Evolutionary conservation across 176 grass and related monocot species (phyloP), one percentile per base, ranked within the genome.

Genomic region (Thinopyrum elongatum): DNA sequence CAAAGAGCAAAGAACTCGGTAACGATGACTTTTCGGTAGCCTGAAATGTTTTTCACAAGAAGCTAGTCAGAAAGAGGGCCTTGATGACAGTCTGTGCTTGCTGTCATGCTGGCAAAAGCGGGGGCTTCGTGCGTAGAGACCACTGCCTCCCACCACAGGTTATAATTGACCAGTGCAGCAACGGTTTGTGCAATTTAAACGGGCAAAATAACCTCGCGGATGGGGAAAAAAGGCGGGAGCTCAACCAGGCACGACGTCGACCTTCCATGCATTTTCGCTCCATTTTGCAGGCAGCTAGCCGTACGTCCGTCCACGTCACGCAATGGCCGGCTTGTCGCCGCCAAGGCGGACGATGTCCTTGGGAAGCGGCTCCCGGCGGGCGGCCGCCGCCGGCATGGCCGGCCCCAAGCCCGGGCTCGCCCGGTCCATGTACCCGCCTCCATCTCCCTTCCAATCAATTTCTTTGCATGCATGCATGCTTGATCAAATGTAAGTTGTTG

Each of bases 271-370:
- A 12, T 30, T 30, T 58, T 58, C 7, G 53, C 35, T 3, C 10
- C 59, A 61, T 23, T 61, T 25, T 10, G n/a, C 59, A 58, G 19
- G 22, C 7, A 19, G 53, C 53, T 25, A n/a, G 59, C 7, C n/a
- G 59, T 4, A 26, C 59, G 59, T 10, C 25, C 65, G 13, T 27
- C 55, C 57, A 36, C 33, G 15, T 2, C 59, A n/a, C n/a, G 68
- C 87, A 80, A 85, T 85, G 82, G 67, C 51, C 44, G 77, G 77
- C 77, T 6, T 75, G 1, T 91, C 80, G 17, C 81, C 76, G 59
- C 81, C 85, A 15, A 36, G 86, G 83, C 77, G 89, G 84, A 81
- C 16, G 33, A 15, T 86, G 76, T 89, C 81, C 3, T 66, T 88
- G 61, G 70, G 80, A 4, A 23, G 69, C 47, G 62, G 63, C 76